Conservation (phyloP, 192 early-diverging fungal genomes). For the Entrophospora sp. region DNA sequence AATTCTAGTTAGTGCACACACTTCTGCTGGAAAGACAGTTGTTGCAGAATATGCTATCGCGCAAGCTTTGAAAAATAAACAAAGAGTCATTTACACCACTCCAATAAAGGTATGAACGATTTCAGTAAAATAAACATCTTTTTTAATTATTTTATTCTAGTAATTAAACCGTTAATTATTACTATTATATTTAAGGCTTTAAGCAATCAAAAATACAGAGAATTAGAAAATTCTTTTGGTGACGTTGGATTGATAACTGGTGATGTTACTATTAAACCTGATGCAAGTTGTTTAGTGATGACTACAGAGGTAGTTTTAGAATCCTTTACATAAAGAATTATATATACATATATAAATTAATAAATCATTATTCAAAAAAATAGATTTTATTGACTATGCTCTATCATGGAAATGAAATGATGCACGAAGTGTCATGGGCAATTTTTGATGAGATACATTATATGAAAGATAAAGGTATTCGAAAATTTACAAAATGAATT, state of each 20-base stretch:
- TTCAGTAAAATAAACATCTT: too few relatives aligned
- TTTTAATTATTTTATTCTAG: not conserved
- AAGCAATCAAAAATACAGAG: slow-evolving; percentile 96
- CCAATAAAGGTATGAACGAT: slow-evolving; percentile 74
- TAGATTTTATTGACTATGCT: slow-evolving; percentile 94
- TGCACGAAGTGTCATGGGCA: slow-evolving; percentile 95
- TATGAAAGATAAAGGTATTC: slow-evolving; percentile 79
- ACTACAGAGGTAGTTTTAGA: slow-evolving; percentile 56
- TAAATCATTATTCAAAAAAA: too few relatives aligned
- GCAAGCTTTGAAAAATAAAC: slow-evolving; percentile 72
- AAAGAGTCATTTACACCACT: slow-evolving; percentile 87
- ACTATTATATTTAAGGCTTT: slow-evolving; percentile 55
- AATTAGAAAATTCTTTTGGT: slow-evolving; percentile 88
- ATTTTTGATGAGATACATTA: slow-evolving; percentile 98
- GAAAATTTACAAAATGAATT: too few relatives aligned
- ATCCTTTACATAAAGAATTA: not conserved
- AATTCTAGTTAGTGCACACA: slow-evolving; percentile 89
- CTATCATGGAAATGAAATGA: slow-evolving; percentile 89
- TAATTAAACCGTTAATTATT: not conserved
- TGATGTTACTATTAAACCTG: slow-evolving; percentile 92
- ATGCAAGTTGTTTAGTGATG: slow-evolving; percentile 91
- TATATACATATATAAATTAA: too few relatives aligned
- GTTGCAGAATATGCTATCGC: slow-evolving; percentile 97
- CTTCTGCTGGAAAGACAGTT: slow-evolving; percentile 95
- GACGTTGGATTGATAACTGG: slow-evolving; percentile 99